Conservation (phyloP, 2,329 filamentous ascomycete genomes). For the Fusarium decemcellulare region DNA sequence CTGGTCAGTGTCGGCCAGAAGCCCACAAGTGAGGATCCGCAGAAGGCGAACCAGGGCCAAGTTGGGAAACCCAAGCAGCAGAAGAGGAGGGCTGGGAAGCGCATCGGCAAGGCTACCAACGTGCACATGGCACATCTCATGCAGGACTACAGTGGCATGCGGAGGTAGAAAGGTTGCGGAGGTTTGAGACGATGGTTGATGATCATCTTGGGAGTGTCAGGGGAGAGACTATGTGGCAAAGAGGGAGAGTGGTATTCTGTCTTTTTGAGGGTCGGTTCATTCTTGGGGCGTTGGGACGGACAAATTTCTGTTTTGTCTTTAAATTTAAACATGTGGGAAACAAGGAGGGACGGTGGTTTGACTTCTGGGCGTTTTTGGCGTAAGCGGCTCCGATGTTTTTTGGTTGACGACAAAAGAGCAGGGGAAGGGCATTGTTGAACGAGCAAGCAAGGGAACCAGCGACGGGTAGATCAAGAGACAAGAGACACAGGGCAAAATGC, state of each 20-base stretch:
- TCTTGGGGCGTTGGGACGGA: slow-evolving; percentile 30
- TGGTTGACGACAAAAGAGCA: slow-evolving; percentile 20
- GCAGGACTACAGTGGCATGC: slow-evolving; percentile 75
- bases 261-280: slow-evolving; percentile 10
- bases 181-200: not conserved
- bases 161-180: slow-evolving; percentile 51
- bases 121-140: slow-evolving; percentile 87
- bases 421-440: not conserved
- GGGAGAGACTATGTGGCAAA: not conserved
- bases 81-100: slow-evolving; percentile 76
- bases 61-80: slow-evolving; percentile 78
- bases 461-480: slow-evolving; percentile 21
- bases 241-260: not conserved
- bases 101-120: slow-evolving; percentile 87
- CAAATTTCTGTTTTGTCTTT: slow-evolving; percentile 2
- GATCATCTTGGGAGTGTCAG: not conserved
- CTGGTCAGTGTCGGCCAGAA: slow-evolving; percentile 85
- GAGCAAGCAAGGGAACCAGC: slow-evolving; percentile 11
- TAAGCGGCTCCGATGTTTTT: not conserved
- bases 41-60: slow-evolving; percentile 55
- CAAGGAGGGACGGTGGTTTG: not conserved
- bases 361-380: no score
- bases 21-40: slow-evolving; percentile 85
- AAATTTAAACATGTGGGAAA: slow-evolving; percentile 5
- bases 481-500: slow-evolving; percentile 18